Evolutionary conservation across 2,329 filamentous ascomycete genomes (phyloP).

Genomic region (Aspergillus terreus): DNA sequence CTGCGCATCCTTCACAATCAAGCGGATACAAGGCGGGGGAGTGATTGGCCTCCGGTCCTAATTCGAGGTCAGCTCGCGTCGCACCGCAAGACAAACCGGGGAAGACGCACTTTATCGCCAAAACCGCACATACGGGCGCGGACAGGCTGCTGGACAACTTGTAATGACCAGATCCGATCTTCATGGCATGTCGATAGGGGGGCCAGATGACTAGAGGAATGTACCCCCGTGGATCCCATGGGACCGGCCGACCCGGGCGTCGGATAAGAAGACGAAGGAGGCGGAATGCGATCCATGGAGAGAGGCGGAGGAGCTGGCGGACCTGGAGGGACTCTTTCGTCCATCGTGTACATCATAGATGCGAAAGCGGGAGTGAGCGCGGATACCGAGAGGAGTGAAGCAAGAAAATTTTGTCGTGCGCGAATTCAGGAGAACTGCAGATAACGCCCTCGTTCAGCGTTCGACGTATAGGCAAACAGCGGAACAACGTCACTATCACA

Average conservation of each 20-base stretch:
- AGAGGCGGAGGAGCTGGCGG: constrained; percentile 35
- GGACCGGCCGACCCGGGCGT: constrained; percentile 31
- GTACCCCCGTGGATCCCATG: constrained; percentile 28
- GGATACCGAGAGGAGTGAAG: not conserved
- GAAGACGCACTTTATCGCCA: constrained; percentile 76
- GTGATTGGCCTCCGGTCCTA: constrained; percentile 94
- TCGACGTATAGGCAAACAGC: no score
- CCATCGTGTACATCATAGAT: constrained; percentile 33
- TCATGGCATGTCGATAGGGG: constrained; percentile 40
- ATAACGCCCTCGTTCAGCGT: no score
- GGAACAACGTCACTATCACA: no score
- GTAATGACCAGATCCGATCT: constrained; percentile 56
- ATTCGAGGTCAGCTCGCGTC: constrained; percentile 13
- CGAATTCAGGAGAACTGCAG: no score
- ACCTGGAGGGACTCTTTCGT: constrained; percentile 34
- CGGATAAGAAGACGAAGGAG: constrained; percentile 32
- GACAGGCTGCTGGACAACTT: constrained; percentile 85
- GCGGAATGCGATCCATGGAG: constrained; percentile 39
- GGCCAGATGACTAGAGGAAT: constrained; percentile 32
- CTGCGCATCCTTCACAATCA: constrained; percentile 70
- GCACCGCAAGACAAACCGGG: not conserved
- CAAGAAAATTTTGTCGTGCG: not conserved
- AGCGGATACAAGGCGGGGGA: constrained; percentile 83
- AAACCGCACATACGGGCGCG: constrained; percentile 98
- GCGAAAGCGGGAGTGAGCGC: constrained; percentile 15